Evolutionary conservation across 2,329 filamentous ascomycete genomes (phyloP).

Genomic region (Xylaria sp.): DNA sequence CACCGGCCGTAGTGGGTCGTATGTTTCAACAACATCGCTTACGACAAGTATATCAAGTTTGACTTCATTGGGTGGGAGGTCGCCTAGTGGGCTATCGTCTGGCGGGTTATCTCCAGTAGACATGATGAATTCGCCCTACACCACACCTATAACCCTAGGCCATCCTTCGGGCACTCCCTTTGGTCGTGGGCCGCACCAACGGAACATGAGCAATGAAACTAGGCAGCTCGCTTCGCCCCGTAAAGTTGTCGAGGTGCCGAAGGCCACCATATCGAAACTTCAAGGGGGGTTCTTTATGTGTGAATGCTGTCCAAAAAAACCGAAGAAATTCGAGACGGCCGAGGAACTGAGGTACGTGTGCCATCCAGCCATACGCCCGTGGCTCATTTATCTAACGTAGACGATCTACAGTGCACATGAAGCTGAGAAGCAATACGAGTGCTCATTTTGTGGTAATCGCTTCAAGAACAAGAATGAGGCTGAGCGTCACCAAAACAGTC

Average conservation of each 20-base stretch:
- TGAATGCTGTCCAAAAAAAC: conserved; percentile 96
- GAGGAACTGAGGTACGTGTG: conserved; percentile 79
- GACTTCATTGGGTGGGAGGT: conserved; percentile 53
- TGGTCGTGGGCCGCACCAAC: conserved; percentile 50
- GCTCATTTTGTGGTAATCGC: conserved; percentile 87
- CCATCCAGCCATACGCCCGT: background rate
- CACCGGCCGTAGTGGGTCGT: conserved; percentile 53
- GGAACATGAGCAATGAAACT: conserved; percentile 51
- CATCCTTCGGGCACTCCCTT: conserved; percentile 56
- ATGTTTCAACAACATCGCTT: conserved; percentile 53
- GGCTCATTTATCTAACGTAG: conserved; percentile 22
- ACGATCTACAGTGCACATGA: conserved; percentile 72
- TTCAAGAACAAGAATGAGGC: conserved; percentile 99
- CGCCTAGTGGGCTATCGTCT: conserved; percentile 57
- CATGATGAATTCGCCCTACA: conserved; percentile 55
- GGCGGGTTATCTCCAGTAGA: conserved; percentile 45
- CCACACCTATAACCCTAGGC: conserved; percentile 53
- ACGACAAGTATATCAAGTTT: conserved; percentile 51
- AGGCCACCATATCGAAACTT: conserved; percentile 54
- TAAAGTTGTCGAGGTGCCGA: conserved; percentile 57
- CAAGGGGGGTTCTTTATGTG: conserved; percentile 68
- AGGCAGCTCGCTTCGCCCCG: conserved; percentile 54
- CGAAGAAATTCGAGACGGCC: conserved; percentile 87
- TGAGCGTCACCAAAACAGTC: conserved; percentile 92
- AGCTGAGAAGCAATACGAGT: conserved; percentile 95